Conservation (phyloP, 768 basidiomycete species). For the Tricholoma bakamatsutake region DNA sequence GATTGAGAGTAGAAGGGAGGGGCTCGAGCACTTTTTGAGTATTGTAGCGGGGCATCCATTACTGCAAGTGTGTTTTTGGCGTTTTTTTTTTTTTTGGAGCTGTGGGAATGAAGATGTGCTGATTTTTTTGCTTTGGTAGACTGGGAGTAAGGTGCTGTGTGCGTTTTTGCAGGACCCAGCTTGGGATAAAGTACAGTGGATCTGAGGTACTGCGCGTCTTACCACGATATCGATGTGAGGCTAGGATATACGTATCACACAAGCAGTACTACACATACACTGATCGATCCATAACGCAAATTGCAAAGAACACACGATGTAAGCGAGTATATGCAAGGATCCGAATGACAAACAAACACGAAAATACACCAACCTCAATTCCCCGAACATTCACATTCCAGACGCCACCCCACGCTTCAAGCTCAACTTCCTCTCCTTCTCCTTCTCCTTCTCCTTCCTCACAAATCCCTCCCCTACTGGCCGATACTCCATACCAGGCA, state of each 20-base stretch:
- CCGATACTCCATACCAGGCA: slow-evolving; percentile 10
- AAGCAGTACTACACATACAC: too few species aligned
- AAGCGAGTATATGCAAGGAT: neutral
- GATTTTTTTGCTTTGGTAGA: slow-evolving; percentile 37
- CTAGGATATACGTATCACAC: too few species aligned
- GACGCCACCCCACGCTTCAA: neutral
- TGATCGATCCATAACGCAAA: neutral
- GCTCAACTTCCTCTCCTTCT: neutral
- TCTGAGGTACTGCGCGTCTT: slow-evolving; percentile 28
- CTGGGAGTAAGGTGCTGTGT: slow-evolving; percentile 94
- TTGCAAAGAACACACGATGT: neutral
- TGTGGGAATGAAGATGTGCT: neutral
- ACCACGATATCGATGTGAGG: too few species aligned
- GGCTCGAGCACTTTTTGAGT: slow-evolving; percentile 90
- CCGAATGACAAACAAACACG: neutral
- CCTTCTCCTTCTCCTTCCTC: neutral
- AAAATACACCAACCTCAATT: neutral
- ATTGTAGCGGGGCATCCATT: slow-evolving; percentile 97
- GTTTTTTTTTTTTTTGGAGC: neutral
- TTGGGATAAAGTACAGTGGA: slow-evolving; percentile 83
- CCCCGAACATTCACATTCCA: neutral
- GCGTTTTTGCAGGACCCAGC: slow-evolving; percentile 93
- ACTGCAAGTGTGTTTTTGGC: slow-evolving; percentile 63
- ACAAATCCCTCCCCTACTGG: slow-evolving; percentile 24
- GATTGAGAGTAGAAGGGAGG: slow-evolving; percentile 87